Evolutionary conservation across 192 early-diverging fungal genomes (phyloP).

Genomic region (Oehlia diaphana): DNA sequence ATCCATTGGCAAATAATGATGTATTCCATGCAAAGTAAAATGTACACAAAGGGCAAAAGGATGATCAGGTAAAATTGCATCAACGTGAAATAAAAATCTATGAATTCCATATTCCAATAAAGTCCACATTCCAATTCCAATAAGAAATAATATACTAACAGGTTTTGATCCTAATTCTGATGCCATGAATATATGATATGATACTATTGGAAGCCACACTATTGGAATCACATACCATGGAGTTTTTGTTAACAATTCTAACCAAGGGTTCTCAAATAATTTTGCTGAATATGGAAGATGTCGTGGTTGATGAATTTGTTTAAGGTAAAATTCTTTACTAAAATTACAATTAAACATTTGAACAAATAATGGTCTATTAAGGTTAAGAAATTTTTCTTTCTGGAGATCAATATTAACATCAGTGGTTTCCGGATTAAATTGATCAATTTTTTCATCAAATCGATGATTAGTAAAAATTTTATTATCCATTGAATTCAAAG

Average conservation of each 20-base stretch:
- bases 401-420: slow-evolving; percentile 45
- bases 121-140: slow-evolving; percentile 82
- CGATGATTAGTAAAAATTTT: neutral
- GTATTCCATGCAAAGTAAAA: slow-evolving; percentile 92
- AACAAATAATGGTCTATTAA: slow-evolving; percentile 74
- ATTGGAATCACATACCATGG: slow-evolving; percentile 90
- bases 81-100: slow-evolving; percentile 92
- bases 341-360: slow-evolving; percentile 78
- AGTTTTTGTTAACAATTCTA: slow-evolving; percentile 87
- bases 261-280: slow-evolving; percentile 76
- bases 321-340: slow-evolving; percentile 80
- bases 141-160: slow-evolving; percentile 50
- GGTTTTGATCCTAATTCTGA: slow-evolving; percentile 41
- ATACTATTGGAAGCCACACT: slow-evolving; percentile 81
- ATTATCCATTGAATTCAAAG: neutral
- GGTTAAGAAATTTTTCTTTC: slow-evolving; percentile 78
- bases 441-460: slow-evolving; percentile 27
- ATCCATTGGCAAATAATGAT: slow-evolving; percentile 97
- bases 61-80: slow-evolving; percentile 84
- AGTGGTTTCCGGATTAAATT: slow-evolving; percentile 49
- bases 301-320: slow-evolving; percentile 90
- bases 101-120: slow-evolving; percentile 90
- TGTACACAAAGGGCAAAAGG: slow-evolving; percentile 73
- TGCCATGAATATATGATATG: slow-evolving; percentile 47
- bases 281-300: slow-evolving; percentile 74